These are phyloP conservation scores for Trichoderma sp. DNA, from an alignment of 2,329 filamentous ascomycete species.

Conservation along the genomic window DNA sequence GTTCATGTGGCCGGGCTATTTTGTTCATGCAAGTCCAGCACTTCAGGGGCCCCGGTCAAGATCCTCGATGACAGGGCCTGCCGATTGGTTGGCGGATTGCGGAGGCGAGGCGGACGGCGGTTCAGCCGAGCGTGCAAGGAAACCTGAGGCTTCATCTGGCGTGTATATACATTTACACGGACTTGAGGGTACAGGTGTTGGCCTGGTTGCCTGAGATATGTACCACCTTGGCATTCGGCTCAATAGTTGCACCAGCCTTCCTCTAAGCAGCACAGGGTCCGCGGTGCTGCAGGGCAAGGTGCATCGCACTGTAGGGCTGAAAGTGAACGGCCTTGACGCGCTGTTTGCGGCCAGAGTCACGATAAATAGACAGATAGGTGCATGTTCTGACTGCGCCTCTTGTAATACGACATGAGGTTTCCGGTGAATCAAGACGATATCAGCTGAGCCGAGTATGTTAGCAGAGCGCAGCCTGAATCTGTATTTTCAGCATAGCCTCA, in stretches of 20 bases:
- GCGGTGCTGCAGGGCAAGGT: neutral
- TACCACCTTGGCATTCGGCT: neutral
- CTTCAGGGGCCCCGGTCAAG: constrained; percentile 4
- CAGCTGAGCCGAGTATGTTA: neutral
- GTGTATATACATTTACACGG: neutral
- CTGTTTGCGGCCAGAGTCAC: neutral
- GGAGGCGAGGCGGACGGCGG: constrained; percentile 4
- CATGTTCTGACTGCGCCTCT: constrained; percentile 10
- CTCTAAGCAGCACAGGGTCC: constrained; percentile 1
- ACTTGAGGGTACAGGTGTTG: neutral
- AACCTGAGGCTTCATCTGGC: neutral
- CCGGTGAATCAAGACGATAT: neutral
- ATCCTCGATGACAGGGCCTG: neutral
- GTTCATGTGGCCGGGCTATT: neutral
- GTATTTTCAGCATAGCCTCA: neutral
- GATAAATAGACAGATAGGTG: neutral
- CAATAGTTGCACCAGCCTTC: neutral
- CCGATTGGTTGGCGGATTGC: constrained; percentile 12
- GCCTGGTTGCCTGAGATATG: neutral
- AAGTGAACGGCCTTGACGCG: neutral
- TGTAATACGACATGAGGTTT: neutral
- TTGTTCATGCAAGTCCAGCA: neutral
- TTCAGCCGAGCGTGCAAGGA: neutral
- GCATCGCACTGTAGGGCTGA: neutral
- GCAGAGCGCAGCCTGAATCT: neutral